Evolutionary conservation across 495 filamentous ascomycete species (phyloP).

Genomic region (Daldinia childiae): DNA sequence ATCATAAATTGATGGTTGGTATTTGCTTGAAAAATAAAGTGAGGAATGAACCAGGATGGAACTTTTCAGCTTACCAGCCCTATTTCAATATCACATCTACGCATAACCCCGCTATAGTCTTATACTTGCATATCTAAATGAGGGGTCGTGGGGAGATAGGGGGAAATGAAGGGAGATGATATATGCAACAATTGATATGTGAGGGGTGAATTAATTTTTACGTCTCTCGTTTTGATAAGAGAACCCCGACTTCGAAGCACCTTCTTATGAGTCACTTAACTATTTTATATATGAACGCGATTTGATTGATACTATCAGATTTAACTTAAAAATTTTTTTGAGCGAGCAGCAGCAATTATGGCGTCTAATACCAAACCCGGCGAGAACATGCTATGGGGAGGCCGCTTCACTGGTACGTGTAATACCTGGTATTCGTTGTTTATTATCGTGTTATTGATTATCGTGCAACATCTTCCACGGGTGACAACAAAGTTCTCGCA

Average conservation of each 20-base stretch:
- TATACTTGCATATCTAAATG: slow-evolving; percentile 2
- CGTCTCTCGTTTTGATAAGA: slow-evolving; percentile 25
- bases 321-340: background rate
- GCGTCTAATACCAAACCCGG: slow-evolving; percentile 29
- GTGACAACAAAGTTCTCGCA: no score
- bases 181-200: slow-evolving; percentile 31
- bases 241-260: slow-evolving; percentile 6
- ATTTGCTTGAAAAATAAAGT: slow-evolving; percentile 2
- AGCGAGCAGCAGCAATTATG: slow-evolving; percentile 12
- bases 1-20: background rate
- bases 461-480: background rate
- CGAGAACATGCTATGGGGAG: slow-evolving; percentile 81
- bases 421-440: slow-evolving; percentile 4
- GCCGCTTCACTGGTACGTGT: slow-evolving; percentile 76
- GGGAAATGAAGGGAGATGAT: no score
- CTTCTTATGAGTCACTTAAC: slow-evolving; percentile 29
- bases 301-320: background rate
- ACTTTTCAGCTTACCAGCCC: background rate
- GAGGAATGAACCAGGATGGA: slow-evolving; percentile 22
- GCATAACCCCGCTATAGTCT: background rate
- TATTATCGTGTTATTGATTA: background rate
- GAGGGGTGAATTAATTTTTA: slow-evolving; percentile 19
- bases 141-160: background rate
- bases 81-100: background rate
- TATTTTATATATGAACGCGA: slow-evolving; percentile 4